Percentiles rank a stretch among this genome's conserved stretches.
Conservation (phyloP, 2,329 filamentous ascomycete genomes). For the Knufia petricola region DNA sequence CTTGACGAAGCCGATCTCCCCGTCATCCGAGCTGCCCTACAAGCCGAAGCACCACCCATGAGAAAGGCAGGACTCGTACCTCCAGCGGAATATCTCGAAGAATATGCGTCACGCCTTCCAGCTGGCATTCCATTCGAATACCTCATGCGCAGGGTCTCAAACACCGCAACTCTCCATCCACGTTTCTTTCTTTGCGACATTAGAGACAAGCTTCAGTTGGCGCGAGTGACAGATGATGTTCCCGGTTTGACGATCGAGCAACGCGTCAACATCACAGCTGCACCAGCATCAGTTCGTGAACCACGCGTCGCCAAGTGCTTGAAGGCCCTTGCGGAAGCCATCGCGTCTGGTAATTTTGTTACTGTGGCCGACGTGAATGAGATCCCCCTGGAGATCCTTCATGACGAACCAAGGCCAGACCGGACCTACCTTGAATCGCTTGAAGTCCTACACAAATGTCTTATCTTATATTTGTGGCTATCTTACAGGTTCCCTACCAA, state of each 20-base stretch:
- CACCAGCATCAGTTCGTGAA: conserved; percentile 47
- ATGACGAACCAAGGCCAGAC: conserved; percentile 39
- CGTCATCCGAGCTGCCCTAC: conserved; percentile 54
- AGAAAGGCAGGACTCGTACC: conserved; percentile 64
- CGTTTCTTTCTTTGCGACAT: conserved; percentile 63
- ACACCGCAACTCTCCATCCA: conserved; percentile 53
- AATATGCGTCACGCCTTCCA: conserved; percentile 74
- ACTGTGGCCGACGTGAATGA: conserved; percentile 60
- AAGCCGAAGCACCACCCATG: conserved; percentile 54
- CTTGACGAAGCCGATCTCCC: conserved; percentile 61
- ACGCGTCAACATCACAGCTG: conserved; percentile 62
- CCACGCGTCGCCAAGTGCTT: conserved; percentile 43
- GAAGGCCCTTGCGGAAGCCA: conserved; percentile 55
- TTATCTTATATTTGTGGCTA: conserved; percentile 87
- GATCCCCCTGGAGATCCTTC: conserved; percentile 64
- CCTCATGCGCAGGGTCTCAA: conserved; percentile 64
- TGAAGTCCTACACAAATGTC: conserved; percentile 68
- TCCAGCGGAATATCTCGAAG: conserved; percentile 59
- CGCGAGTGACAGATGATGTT: conserved; percentile 65
- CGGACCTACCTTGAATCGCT: conserved; percentile 56
- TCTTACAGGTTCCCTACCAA: conserved; percentile 78
- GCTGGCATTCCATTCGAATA: conserved; percentile 72
- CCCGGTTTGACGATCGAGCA: conserved; percentile 60
- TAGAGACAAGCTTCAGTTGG: conserved; percentile 53
- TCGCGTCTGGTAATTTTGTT: conserved; percentile 59